Conservation (phyloP, 202 grass and related monocot genomes). For the Musa balbisiana region DNA sequence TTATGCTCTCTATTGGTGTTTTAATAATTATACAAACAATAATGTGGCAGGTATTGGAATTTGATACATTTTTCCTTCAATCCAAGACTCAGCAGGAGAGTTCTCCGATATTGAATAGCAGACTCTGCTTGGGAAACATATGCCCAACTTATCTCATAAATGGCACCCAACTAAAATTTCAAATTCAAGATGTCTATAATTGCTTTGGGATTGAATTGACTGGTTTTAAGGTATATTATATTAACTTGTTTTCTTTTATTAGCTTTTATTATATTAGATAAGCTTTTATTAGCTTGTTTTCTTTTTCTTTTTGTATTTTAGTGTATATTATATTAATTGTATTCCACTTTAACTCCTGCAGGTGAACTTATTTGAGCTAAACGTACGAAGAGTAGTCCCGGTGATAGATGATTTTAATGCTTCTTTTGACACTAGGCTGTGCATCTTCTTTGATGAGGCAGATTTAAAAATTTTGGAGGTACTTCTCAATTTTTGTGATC, state of each 20-base stretch:
- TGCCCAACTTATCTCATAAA: constrained; percentile 14
- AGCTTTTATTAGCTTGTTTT: constrained; percentile 24
- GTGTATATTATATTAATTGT: background rate
- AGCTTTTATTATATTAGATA: no score
- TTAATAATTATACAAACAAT: constrained; percentile 22
- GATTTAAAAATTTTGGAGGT: constrained; percentile 81
- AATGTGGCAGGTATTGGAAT: constrained; percentile 63
- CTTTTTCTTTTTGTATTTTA: constrained; percentile 11
- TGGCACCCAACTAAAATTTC: constrained; percentile 30
- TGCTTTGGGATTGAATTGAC: constrained; percentile 68
- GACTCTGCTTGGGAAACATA: constrained; percentile 26
- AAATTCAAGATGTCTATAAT: constrained; percentile 67
- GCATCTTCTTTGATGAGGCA: constrained; percentile 72
- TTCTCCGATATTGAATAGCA: constrained; percentile 33
- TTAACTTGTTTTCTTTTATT: constrained; percentile 29
- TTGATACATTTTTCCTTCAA: constrained; percentile 40
- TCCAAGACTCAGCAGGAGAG: constrained; percentile 34
- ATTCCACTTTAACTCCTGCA: constrained; percentile 37
- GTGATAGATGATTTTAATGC: constrained; percentile 54
- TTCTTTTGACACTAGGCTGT: constrained; percentile 45
- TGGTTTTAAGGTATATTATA: constrained; percentile 38
- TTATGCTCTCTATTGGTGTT: constrained; percentile 5
- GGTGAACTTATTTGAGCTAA: constrained; percentile 48
- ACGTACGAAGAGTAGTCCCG: constrained; percentile 32
- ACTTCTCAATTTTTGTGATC: constrained; percentile 18